A percentile compares a stretch with the other conserved stretches of the same genome.
These are phyloP conservation scores for Coffea eugenioides DNA, from an alignment of 257 asterid genomes.

Conservation along the genomic window DNA sequence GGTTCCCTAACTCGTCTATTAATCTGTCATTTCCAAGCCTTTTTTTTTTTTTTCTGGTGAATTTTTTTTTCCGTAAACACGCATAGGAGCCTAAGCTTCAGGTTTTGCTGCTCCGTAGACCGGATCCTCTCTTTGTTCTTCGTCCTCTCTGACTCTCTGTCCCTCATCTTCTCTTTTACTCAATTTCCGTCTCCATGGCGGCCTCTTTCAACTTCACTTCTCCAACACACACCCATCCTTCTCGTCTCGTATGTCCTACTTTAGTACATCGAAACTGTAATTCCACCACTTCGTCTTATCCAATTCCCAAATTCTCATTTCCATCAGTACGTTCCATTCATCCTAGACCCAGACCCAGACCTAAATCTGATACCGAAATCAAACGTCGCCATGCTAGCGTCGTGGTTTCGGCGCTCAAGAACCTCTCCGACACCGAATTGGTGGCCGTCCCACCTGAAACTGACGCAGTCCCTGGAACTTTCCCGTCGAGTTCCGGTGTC, in stretches of 20 bases:
- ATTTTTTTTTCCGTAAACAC: no score
- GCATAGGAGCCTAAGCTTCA: no score
- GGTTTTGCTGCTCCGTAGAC: background rate
- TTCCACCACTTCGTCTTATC: slow-evolving; percentile 33
- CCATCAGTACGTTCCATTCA: slow-evolving; percentile 33
- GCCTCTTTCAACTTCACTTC: slow-evolving; percentile 25
- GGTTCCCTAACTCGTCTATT: no score
- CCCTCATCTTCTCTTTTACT: background rate
- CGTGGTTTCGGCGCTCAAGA: slow-evolving; percentile 66
- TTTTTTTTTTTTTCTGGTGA: no score
- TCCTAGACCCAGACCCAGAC: slow-evolving; percentile 20
- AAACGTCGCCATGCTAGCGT: slow-evolving; percentile 32
- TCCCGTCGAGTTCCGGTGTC: slow-evolving; percentile 77
- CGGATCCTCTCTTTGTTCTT: no score
- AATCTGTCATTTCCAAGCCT: no score
- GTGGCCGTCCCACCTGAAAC: slow-evolving; percentile 51
- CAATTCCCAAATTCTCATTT: slow-evolving; percentile 38
- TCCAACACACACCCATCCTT: slow-evolving; percentile 24
- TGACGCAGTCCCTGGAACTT: slow-evolving; percentile 30
- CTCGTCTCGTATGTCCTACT: slow-evolving; percentile 26
- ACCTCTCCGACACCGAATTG: slow-evolving; percentile 56
- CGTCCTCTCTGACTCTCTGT: background rate
- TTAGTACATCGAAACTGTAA: slow-evolving; percentile 31
- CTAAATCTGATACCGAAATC: slow-evolving; percentile 13
- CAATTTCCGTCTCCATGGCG: slow-evolving; percentile 6